Evolutionary conservation across 164 flowering plant genomes (phyloP), one percentile per base, ranked within the genome.

Genomic region (Buxus sempervirens): DNA sequence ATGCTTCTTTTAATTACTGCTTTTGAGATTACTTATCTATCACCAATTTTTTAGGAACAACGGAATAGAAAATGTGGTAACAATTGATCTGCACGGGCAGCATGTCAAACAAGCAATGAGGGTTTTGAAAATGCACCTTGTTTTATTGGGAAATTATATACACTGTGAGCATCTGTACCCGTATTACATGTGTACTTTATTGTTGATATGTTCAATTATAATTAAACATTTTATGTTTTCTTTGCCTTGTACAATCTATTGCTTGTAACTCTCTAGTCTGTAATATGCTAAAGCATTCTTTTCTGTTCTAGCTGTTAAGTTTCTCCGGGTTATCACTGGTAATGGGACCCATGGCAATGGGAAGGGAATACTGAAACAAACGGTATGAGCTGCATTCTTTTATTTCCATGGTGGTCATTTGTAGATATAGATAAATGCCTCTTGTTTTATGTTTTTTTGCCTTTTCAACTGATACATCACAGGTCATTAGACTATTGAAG

Each of bases 21-120:
- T 53, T 54, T 14, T 16, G 9, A 45, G 28, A 32, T 64, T 49
- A 56, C 62, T 32, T 18, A 65, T 26, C 5, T 42, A 21, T 51
- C 36, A 41, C 63, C 58, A 1, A 8, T 76, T 45, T 14, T 68
- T 12, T 81, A 93, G 98, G 75, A 93, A 93, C 83, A 86, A 78
- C 80, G 76, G 54, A 67, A 84, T 90, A 71, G 85, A 84, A 69
- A 93, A 93, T 79, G 76, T 79, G 68, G 82, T 93, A 70, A 93
- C 97, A 15, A 93, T 93, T 76, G 98, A 93, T 83, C 76, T 93
- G 80, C 98, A 93, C 62, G 98, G 98, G 28, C 98, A 93, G 74
- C 98, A 93, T 82, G 86, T 91, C 64, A 86, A 93, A 77, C 89
- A 81, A 79, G 98, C 94, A 67, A 89, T 91, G 76, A 82, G 65